Evolutionary conservation across 2,329 filamentous ascomycete species (phyloP).

Genomic region (Aspergillus brasiliensis): DNA sequence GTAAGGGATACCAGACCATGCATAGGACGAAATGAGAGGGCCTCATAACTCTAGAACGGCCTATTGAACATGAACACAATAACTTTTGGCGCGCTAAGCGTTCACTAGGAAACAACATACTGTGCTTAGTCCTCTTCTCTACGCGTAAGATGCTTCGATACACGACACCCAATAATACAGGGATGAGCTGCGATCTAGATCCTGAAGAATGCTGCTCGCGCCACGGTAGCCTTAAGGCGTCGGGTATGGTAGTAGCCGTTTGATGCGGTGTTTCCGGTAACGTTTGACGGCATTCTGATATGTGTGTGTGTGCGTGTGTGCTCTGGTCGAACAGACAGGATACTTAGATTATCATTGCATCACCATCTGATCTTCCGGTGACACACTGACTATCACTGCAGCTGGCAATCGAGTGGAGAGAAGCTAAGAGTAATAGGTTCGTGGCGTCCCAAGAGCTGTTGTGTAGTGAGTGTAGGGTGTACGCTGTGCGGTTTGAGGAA

Average conservation of each 20-base stretch:
- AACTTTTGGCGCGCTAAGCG: neutral
- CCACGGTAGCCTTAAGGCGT: neutral
- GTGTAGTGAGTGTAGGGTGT: neutral
- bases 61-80: too few species aligned
- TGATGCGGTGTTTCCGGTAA: neutral
- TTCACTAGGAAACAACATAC: neutral
- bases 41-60: too few species aligned
- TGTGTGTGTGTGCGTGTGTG: neutral
- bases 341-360: neutral
- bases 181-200: neutral
- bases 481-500: neutral
- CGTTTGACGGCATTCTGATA: neutral
- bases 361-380: neutral
- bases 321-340: neutral
- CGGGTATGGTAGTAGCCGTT: neutral
- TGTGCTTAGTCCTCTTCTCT: neutral
- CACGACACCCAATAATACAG: neutral
- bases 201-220: neutral
- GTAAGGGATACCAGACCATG: too few species aligned
- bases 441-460: neutral
- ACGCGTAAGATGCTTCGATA: neutral
- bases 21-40: too few species aligned
- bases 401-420: too few species aligned
- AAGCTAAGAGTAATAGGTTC: neutral
- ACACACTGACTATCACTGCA: slow-evolving; percentile 1